Evolutionary conservation across 1,284 basidiomycete genomes (phyloP).

Genomic region (Ganoderma lucidum): DNA sequence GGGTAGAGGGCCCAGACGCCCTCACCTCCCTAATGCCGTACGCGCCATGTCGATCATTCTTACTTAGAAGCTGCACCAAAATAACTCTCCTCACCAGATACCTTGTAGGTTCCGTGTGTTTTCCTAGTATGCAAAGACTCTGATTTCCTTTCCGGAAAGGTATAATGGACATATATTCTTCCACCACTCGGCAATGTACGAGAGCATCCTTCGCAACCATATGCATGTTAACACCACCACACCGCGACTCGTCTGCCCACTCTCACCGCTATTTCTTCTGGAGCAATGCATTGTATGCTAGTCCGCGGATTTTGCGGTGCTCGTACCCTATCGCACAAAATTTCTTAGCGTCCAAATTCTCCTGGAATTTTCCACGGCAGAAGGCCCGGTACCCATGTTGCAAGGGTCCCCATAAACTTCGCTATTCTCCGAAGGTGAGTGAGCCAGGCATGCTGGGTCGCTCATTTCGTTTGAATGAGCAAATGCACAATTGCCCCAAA

Average conservation of each 20-base stretch:
- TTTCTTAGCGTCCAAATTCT: background rate
- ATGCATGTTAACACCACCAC: background rate
- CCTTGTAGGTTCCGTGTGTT: background rate
- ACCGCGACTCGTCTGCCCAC: background rate
- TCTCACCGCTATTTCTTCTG: background rate
- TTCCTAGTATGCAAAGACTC: background rate
- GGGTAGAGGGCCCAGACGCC: background rate
- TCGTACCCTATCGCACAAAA: background rate
- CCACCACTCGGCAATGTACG: background rate
- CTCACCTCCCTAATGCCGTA: background rate
- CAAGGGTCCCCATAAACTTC: background rate
- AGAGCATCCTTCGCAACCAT: background rate
- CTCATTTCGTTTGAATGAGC: too few relatives aligned
- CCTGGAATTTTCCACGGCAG: background rate
- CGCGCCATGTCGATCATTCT: background rate
- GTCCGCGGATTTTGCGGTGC: background rate
- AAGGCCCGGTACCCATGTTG: background rate
- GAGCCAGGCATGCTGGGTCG: background rate
- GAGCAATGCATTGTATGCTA: background rate
- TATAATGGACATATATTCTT: background rate
- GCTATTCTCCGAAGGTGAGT: background rate
- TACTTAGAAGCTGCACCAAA: background rate
- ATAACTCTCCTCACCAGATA: background rate
- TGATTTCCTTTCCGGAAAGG: background rate
- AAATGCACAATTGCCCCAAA: background rate